Evolutionary conservation across 306 rosid species (phyloP), one percentile per base, ranked within the genome.

Genomic region (Senna siamea): DNA sequence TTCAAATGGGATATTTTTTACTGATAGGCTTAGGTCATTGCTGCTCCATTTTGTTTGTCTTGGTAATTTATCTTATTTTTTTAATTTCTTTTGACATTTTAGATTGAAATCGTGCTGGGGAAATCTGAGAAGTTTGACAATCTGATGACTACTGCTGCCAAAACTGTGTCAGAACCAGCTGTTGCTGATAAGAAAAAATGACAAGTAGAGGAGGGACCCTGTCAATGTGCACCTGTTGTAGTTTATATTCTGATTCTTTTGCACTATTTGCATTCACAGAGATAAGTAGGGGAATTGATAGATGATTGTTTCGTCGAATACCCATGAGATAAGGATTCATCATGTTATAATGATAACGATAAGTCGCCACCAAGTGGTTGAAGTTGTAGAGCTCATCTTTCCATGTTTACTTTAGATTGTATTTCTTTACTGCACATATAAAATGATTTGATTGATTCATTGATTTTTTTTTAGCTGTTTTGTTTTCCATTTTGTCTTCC

Each of bases 51-150:
- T 74, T 0, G 54, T 48, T 48, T 17, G 9, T 51, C 2, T n/a
- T 23, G 23, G 23, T 51, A 18, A 4, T 18, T 18, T 0, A 30
- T 14, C 20, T 7, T 2, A n/a, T n/a, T n/a, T n/a, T n/a, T n/a
- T n/a, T n/a, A n/a, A n/a, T 15, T 5, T 60, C 22, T 30, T 19
- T 55, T 57, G 26, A 60, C 70, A 30, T n/a, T 79, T 11, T 38
- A 93, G 96, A 91, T 94, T 79, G 98, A 93, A 78, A 91, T 89
- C 75, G 89, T 88, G 81, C 86, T 94, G 81, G 96, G 86, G 35
- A 94, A 91, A 87, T 89, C 96, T 14, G 96, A 91, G 61, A 88
- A 89, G 76, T 91, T 89, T 73, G 97, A 89, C 76, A 54, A 84
- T 22, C 67, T 86, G 64, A 84, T 86, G 92, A 59, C 74, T 56